These are phyloP conservation scores for Chrysoporthe puriensis DNA, from an alignment of 2,329 filamentous ascomycete species.

Conservation along the genomic window DNA sequence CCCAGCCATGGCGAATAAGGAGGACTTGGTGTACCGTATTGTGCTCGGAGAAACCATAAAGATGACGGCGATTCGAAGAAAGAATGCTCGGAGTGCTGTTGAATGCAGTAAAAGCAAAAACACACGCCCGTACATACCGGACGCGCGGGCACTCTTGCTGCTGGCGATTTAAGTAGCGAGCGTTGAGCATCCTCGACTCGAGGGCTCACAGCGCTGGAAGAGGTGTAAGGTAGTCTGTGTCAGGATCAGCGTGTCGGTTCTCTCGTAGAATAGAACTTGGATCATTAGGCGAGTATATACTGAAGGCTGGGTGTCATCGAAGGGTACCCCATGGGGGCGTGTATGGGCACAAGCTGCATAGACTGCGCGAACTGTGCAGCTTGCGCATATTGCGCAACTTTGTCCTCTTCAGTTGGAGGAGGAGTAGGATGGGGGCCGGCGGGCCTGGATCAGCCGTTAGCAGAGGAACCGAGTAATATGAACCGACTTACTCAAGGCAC, in stretches of 20 bases:
- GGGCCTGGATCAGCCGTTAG: not conserved
- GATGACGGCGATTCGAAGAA: not conserved
- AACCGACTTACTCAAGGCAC: not conserved
- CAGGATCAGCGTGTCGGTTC: not conserved
- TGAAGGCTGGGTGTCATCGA: not conserved
- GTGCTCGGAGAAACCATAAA: not conserved
- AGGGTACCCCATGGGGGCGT: not conserved
- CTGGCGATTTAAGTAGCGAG: not conserved
- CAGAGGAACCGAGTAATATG: not conserved
- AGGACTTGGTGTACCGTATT: not conserved
- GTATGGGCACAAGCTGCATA: not conserved
- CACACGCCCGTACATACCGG: not conserved
- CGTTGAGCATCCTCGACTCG: not conserved
- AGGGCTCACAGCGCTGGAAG: not conserved
- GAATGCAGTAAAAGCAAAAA: not conserved
- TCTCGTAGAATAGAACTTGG: not conserved
- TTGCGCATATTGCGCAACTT: not conserved
- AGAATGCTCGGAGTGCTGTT: not conserved
- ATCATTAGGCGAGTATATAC: not conserved
- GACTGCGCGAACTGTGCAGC: not conserved
- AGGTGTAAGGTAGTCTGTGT: not conserved
- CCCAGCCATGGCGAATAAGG: not conserved
- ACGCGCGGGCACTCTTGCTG: not conserved
- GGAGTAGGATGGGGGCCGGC: not conserved
- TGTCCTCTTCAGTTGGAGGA: not conserved